phyloP scores from a whole-genome alignment of 2,329 filamentous ascomycete species.

The Fusarium bactridioides region DNA sequence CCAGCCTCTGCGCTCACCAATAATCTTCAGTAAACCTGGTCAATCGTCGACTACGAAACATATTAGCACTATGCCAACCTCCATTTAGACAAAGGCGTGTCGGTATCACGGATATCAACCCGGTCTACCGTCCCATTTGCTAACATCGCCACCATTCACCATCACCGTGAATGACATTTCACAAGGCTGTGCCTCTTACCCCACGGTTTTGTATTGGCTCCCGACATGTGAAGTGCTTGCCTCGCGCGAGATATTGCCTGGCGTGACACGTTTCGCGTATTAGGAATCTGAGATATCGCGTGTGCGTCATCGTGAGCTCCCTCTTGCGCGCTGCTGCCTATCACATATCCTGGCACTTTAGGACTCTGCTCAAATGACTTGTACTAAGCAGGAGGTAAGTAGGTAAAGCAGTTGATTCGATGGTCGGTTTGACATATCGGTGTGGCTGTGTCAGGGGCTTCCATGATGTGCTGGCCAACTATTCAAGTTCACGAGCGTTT shows the following conservation, averaged over 20 bases:
- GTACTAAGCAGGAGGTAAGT: neutral
- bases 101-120: constrained; percentile 19
- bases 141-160: constrained; percentile 11
- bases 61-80: neutral
- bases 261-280: constrained; percentile 4
- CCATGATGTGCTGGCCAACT: neutral
- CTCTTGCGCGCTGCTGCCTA: constrained; percentile 33
- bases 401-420: constrained; percentile 8
- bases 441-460: constrained; percentile 26
- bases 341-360: constrained; percentile 1
- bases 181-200: constrained; percentile 8
- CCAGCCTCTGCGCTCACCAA: neutral
- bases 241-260: constrained; percentile 2
- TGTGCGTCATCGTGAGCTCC: constrained; percentile 9
- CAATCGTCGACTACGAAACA: constrained; percentile 9
- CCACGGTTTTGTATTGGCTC: constrained; percentile 12
- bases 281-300: neutral
- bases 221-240: constrained; percentile 3
- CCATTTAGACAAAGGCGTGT: constrained; percentile 16
- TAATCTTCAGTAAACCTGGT: neutral
- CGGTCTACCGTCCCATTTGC: constrained; percentile 7
- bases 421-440: constrained; percentile 15
- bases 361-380: constrained; percentile 6
- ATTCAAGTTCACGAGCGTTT: neutral
- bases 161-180: constrained; percentile 21